Conservation (phyloP, 352 stramenopile species). For the Vaucheria bursata region DNA sequence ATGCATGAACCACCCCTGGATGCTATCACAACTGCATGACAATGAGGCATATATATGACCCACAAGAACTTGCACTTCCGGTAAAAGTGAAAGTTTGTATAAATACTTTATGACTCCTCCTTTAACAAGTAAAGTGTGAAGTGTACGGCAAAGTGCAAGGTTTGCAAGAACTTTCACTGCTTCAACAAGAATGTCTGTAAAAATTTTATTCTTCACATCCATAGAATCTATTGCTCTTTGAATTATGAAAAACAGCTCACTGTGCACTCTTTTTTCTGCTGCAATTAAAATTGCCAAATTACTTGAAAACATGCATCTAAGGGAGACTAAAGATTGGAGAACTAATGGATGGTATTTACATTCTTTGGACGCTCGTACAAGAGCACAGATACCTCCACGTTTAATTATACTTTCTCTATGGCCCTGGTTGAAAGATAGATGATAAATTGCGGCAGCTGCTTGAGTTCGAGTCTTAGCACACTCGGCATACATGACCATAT, state of each 20-base stretch:
- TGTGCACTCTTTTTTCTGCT: too few species aligned
- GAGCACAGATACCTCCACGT: slow-evolving; percentile 66
- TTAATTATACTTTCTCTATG: slow-evolving; percentile 73
- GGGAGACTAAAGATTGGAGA: slow-evolving; percentile 69
- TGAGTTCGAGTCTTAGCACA: slow-evolving; percentile 63
- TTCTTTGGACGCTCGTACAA: slow-evolving; percentile 69
- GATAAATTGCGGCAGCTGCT: slow-evolving; percentile 77
- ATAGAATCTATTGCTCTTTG: too few species aligned
- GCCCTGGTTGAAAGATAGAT: slow-evolving; percentile 72
- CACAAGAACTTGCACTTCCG: slow-evolving; percentile 70
- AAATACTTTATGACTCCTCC: slow-evolving; percentile 64
- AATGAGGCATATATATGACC: slow-evolving; percentile 77
- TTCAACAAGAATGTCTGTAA: too few species aligned
- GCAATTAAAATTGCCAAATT: slow-evolving; percentile 53
- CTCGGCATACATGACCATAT: slow-evolving; percentile 61
- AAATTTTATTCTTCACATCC: too few species aligned
- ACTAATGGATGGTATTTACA: too few species aligned
- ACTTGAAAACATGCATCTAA: slow-evolving; percentile 75
- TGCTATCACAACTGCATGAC: slow-evolving; percentile 79
- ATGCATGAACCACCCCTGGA: slow-evolving; percentile 57
- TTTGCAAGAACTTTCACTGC: slow-evolving; percentile 5
- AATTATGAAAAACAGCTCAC: too few species aligned
- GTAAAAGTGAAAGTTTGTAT: slow-evolving; percentile 58
- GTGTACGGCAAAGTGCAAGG: not conserved
- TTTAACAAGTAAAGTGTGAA: slow-evolving; percentile 59